Base-by-base conservation (phyloP, 2,329 filamentous ascomycete genomes). In the Epichloe typhina region DNA sequence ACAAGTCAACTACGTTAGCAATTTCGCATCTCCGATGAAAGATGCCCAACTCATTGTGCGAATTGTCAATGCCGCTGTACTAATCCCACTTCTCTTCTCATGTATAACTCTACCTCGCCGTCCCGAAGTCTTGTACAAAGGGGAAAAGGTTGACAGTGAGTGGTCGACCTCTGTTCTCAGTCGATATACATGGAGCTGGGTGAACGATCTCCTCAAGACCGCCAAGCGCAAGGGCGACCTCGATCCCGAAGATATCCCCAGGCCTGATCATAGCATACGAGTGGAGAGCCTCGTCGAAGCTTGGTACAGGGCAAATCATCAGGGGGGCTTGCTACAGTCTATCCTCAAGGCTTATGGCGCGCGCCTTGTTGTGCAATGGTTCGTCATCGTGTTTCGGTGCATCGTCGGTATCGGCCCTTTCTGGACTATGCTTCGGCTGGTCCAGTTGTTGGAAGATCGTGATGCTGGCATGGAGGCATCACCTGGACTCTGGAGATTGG, bases 401-500 rank as follows among this genome's bases (percentile, higher is more conserved):
- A 57, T 83, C 33, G 58, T 84, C n/a, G 80, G 79, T 50, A 82
- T 89, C 52, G 75, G 79, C 0, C 86, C 86, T 0, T 86, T 88
- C 59, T 79, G 83, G 62, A 76, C 82, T 31, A 79, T 87, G 55
- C 72, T 83, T 52, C 75, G 77, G 45, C 75, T 91, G 12, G 73
- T 91, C 19, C 72, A 72, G 36, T 72, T 77, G 2, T 71, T 91
- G 8, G 85, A 91, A 63, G 63, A 61, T 13, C 72, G 77, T 12
- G 64, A 68, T 4, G 60, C 61, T 1, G 74, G 72, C 1, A 64
- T 72, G 17, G 59, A 68, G 17, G 67, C 77, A 9, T 69, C 72
- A 2, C 59, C 72, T 1, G 72, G 78, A 37, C 75, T 82, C 0
- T 87, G 83, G 80, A 62, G 78, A n/a, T 83, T 85, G 72, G 83